Evolutionary conservation across 129 eudicot genomes (phyloP).

Genomic region (Oenanthe sinensis): DNA sequence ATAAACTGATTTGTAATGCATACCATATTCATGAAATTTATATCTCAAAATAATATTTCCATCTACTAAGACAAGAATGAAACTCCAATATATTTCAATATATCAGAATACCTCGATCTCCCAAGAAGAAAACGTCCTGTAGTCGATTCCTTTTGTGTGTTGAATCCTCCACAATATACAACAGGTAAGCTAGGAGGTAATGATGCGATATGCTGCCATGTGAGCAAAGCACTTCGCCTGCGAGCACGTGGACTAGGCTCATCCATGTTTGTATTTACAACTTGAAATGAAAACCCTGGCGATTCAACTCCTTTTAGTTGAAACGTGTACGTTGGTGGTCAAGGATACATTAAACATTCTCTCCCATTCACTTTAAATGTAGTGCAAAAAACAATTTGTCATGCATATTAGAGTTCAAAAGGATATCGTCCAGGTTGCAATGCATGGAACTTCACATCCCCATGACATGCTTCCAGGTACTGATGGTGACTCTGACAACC

Average conservation of each 20-base stretch:
- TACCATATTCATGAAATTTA: neutral
- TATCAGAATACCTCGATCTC: constrained; percentile 6
- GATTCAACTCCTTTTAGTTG: constrained; percentile 91
- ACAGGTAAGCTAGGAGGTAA: constrained; percentile 96
- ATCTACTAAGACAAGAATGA: neutral
- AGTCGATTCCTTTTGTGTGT: constrained; percentile 96
- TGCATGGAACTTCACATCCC: constrained; percentile 81
- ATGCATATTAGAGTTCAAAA: constrained; percentile 20
- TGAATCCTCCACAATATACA: constrained; percentile 94
- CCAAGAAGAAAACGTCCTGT: constrained; percentile 52
- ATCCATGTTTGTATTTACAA: constrained; percentile 93
- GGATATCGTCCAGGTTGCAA: constrained; percentile 99
- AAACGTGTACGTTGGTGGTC: constrained; percentile 75
- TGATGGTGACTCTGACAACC: constrained; percentile 97
- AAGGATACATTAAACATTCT: constrained; percentile 31
- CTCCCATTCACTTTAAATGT: neutral
- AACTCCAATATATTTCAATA: neutral
- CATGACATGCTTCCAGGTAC: constrained; percentile 98
- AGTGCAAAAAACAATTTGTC: neutral
- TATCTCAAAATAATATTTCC: neutral
- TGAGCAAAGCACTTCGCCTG: constrained; percentile 90
- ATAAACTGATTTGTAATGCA: neutral
- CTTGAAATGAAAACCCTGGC: constrained; percentile 94
- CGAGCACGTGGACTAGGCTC: constrained; percentile 95
- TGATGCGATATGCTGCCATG: constrained; percentile 98